Evolutionary conservation across 2,329 filamentous ascomycete species (phyloP).

Genomic region (Penicillium oxalicum): DNA sequence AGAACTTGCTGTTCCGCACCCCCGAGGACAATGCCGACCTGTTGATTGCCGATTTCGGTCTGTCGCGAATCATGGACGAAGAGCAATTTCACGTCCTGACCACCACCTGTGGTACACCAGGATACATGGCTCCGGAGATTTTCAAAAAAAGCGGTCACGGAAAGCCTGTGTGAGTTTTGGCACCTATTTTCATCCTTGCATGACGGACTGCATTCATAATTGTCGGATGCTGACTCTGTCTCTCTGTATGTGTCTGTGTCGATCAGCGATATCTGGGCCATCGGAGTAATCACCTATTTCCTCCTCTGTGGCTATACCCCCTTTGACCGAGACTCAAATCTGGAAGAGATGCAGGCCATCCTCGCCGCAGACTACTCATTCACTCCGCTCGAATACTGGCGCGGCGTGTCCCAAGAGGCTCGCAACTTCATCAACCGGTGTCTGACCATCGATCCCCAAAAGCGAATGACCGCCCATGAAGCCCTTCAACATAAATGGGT

Average conservation of each 20-base stretch:
- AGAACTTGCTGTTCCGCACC: slow-evolving; percentile 93
- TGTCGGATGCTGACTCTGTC: too few relatives aligned
- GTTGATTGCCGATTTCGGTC: slow-evolving; percentile 91
- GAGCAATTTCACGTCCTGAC: slow-evolving; percentile 97
- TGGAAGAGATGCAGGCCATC: slow-evolving; percentile 99
- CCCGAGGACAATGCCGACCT: slow-evolving; percentile 97
- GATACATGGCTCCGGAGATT: slow-evolving; percentile 99
- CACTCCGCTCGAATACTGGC: slow-evolving; percentile 92
- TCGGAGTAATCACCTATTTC: slow-evolving; percentile 98
- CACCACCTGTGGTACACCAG: slow-evolving; percentile 93
- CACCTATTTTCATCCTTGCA: too few relatives aligned
- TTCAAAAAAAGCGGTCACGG: slow-evolving; percentile 98
- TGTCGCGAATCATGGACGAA: slow-evolving; percentile 97
- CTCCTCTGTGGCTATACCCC: slow-evolving; percentile 95
- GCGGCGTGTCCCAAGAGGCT: slow-evolving; percentile 76
- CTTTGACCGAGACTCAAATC: slow-evolving; percentile 93
- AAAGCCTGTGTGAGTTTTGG: slow-evolving; percentile 68
- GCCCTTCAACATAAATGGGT: slow-evolving; percentile 62
- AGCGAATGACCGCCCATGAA: slow-evolving; percentile 86
- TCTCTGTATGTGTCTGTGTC: too few relatives aligned
- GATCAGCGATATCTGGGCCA: slow-evolving; percentile 81
- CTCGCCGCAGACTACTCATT: slow-evolving; percentile 94
- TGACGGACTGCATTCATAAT: too few relatives aligned
- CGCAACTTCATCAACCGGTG: slow-evolving; percentile 91
- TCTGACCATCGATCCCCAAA: slow-evolving; percentile 79